Evolutionary conservation across 768 basidiomycete species (phyloP), one percentile per base, ranked within the genome.

Genomic region (Trametes sanguinea): DNA sequence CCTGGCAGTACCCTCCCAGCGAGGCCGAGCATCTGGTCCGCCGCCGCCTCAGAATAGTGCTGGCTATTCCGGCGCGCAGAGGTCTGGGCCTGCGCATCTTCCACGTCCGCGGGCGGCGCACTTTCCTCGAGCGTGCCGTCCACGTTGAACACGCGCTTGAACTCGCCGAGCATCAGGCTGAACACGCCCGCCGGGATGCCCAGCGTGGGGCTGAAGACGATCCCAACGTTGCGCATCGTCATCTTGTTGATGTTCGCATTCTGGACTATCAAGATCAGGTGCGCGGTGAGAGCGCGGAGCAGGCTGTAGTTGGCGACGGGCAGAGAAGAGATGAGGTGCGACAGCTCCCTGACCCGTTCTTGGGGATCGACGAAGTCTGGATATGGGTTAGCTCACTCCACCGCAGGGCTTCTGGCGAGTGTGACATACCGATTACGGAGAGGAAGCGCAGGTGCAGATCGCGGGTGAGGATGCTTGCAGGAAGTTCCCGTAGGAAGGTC

Each of bases 181-280:
- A 98, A 95, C 45, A 98, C 92, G 6, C 94, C 94, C 3, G 96
- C 96, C n/a, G 96, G 96, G 68, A 99, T 97, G 46, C 94, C 95
- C 11, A 99, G 80, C 0, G 97, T 98, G 2, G 97, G 97, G 66
- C 94, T 95, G 77, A 98, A 98, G 27, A 98, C 96, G 62, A 99
- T 98, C 16, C 96, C 95, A 30, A 99, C 94, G 73, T 99, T 99
- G 48, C 96, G 87, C 85, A 98, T 89, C 44, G 91, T 95, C 97
- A 99, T 99, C 80, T 95, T 98, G 85, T 97, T 97, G 61, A 90
- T 77, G 45, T 82, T 69, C 16, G 94, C 85, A 72, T 98, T 95
- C 74, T 94, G 89, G 47, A 98, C 94, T 68, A 99, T 91, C 46
- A 95, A 81, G 67, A 98, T 97, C 63, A 99, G 81, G 75, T 99